phyloP scores from a whole-genome alignment of 176 grass and related monocot species.

The Eragrostis curvula region DNA sequence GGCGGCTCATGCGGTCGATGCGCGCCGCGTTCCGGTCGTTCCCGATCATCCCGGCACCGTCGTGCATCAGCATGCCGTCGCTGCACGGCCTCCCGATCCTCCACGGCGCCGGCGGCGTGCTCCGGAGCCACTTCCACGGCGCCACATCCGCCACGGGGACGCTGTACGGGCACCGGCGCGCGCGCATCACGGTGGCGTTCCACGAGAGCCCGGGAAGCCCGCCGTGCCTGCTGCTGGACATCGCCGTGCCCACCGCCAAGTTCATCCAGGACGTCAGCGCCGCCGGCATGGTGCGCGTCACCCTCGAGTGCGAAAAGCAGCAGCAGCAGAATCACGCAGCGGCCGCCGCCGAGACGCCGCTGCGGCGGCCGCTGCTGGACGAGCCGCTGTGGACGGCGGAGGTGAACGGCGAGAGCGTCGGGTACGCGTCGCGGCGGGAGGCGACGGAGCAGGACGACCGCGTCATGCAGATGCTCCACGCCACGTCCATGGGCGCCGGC shows the following conservation, averaged over 20 bases:
- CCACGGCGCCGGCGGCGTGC: constrained; percentile 9
- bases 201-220: constrained; percentile 64
- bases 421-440: constrained; percentile 65
- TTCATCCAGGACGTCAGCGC: constrained; percentile 89
- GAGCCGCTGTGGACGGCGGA: constrained; percentile 71
- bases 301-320: constrained; percentile 89
- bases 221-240: constrained; percentile 64
- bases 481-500: constrained; percentile 86
- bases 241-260: constrained; percentile 61
- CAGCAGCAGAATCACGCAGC: constrained; percentile 8
- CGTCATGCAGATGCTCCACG: constrained; percentile 77
- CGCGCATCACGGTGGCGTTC: constrained; percentile 74
- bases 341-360: not conserved
- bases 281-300: constrained; percentile 64
- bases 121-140: constrained; percentile 60
- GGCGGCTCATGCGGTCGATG: constrained; percentile 57
- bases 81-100: constrained; percentile 35
- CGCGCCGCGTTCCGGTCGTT: constrained; percentile 71
- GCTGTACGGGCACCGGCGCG: constrained; percentile 66
- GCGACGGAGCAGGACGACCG: constrained; percentile 61
- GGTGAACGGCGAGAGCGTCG: constrained; percentile 79
- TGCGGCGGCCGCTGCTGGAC: constrained; percentile 34
- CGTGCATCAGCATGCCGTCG: constrained; percentile 51
- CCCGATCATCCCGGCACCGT: constrained; percentile 58
- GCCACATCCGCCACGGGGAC: constrained; percentile 67